Evolutionary conservation across 1,284 basidiomycete genomes (phyloP), one percentile per base, ranked within the genome.

Genomic region (Gomphus bonarii): DNA sequence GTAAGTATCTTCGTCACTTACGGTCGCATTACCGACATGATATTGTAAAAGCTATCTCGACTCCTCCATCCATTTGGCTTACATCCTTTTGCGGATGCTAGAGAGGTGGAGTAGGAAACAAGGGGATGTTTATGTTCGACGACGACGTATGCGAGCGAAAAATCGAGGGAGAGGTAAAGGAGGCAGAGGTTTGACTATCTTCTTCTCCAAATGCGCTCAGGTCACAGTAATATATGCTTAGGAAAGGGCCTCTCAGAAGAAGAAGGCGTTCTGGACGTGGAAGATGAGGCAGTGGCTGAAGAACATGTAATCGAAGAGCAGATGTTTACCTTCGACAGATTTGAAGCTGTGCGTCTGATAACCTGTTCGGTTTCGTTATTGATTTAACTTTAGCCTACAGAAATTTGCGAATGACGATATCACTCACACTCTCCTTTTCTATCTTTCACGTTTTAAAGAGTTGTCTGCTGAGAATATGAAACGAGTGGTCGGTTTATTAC

Each of bases 341-440:
- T 92, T 62, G 90, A 97, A 70, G 77, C 79, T 76, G 93, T 93
- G 62, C 61, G 85, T 53, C 28, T 18, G 53, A 14, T 12, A 22
- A n/a, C n/a, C n/a, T 54, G n/a, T 35, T 28, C 20, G 3, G 4
- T 38, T 2, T 36, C 22, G 11, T 40, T 25, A 14, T 25, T 36
- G 46, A 12, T 25, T 53, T 51, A 2, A 50, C 36, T 20, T 52
- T 42, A 7, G n/a, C 30, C 47, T 51, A 28, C 63, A 82, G 92
- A 86, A 85, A 78, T 95, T 97, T 64, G 91, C 91, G 0, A 78
- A 87, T 63, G 77, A 91, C 53, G 84, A 89, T 47, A 84, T 97
- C 58, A 84, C 88, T 8, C 78, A 84, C 60, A 93, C 93, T 1
- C 79, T 94, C 47, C 69, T 97, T 50, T 72, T 79, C 40, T 95